A percentile compares a stretch with the other conserved stretches of the same genome.
Evolutionary conservation across 2,329 filamentous ascomycete species (phyloP).

Genomic region (Talaromyces amestolkiae): DNA sequence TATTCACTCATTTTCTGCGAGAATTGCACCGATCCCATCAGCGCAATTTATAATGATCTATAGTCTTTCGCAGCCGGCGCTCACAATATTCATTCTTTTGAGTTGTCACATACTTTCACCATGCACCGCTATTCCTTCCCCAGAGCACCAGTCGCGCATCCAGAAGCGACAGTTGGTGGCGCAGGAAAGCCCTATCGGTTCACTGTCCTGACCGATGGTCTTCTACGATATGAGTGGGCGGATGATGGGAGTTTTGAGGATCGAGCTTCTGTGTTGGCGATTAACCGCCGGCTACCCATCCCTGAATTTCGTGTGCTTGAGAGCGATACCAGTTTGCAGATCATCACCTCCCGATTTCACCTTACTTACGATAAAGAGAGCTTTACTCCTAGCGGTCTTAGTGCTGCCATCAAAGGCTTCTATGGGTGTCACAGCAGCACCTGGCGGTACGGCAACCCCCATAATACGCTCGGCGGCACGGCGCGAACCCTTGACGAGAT

Average conservation of each 20-base stretch:
- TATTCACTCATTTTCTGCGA: constrained; percentile 2
- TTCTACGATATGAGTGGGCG: constrained; percentile 63
- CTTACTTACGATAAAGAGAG: constrained; percentile 58
- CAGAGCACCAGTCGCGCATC: constrained; percentile 3
- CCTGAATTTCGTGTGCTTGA: constrained; percentile 52
- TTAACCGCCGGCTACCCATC: constrained; percentile 52
- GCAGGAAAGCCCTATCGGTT: constrained; percentile 2
- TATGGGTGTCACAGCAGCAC: constrained; percentile 40
- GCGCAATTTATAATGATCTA: constrained; percentile 7
- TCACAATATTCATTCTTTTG: neutral
- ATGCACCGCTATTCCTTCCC: constrained; percentile 15
- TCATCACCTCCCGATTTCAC: constrained; percentile 56
- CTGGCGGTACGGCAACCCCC: constrained; percentile 55
- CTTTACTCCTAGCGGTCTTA: constrained; percentile 54
- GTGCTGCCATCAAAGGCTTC: constrained; percentile 46
- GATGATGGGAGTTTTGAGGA: constrained; percentile 61
- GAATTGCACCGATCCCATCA: neutral
- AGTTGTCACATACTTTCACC: neutral
- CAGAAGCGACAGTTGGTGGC: constrained; percentile 11
- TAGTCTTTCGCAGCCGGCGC: neutral
- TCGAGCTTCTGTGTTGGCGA: constrained; percentile 61
- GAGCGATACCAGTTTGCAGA: constrained; percentile 49
- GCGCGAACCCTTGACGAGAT: constrained; percentile 56
- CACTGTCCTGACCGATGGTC: constrained; percentile 53
- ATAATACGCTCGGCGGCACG: constrained; percentile 46